phyloP scores from a whole-genome alignment of 192 early-diverging fungal species.

The Podila verticillata region DNA sequence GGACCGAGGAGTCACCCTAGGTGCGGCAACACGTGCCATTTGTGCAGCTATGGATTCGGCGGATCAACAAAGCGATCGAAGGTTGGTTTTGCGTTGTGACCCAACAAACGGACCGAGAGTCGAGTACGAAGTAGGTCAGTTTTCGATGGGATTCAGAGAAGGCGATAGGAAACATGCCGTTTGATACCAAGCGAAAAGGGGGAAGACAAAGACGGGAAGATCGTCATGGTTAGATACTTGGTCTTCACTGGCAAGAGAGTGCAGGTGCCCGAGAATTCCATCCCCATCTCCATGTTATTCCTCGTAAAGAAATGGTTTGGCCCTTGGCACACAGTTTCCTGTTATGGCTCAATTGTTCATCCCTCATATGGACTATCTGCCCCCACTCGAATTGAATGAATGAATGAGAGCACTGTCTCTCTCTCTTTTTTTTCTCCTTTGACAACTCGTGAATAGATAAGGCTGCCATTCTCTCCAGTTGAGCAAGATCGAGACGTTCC shows the following conservation, averaged over 20 bases:
- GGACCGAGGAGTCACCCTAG: constrained; percentile 28
- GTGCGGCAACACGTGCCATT: constrained; percentile 36
- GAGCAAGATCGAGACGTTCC: too few relatives aligned
- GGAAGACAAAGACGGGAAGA: neutral
- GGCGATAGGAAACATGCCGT: too few relatives aligned
- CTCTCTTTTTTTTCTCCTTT: too few relatives aligned
- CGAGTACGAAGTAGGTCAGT: too few relatives aligned
- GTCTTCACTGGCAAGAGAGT: too few relatives aligned
- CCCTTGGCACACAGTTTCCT: neutral
- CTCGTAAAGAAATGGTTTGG: neutral
- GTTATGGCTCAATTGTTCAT: neutral
- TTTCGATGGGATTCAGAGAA: too few relatives aligned
- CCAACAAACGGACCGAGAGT: neutral
- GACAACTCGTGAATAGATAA: too few relatives aligned
- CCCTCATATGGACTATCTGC: neutral
- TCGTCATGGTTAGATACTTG: neutral
- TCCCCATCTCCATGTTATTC: too few relatives aligned
- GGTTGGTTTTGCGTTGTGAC: neutral
- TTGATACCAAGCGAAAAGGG: neutral
- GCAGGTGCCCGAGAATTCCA: too few relatives aligned
- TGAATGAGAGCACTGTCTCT: too few relatives aligned
- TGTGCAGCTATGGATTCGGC: constrained; percentile 23
- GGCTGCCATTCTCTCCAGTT: too few relatives aligned
- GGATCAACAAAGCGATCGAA: neutral
- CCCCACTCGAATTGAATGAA: neutral